Conservation (phyloP, 1,284 basidiomycete species). For the Puccinia polysora region DNA sequence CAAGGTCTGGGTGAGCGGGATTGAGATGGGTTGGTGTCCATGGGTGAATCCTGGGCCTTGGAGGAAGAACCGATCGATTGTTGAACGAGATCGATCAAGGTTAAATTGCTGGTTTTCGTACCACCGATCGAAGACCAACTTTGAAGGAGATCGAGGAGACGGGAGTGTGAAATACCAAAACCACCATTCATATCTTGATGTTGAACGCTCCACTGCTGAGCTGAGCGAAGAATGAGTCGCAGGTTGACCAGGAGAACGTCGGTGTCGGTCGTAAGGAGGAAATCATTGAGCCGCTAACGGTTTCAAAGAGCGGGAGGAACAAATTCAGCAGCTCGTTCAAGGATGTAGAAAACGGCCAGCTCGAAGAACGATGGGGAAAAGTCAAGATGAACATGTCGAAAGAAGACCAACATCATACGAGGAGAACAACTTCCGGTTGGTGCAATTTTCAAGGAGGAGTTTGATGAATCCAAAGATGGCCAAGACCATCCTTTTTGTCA, state of each 20-base stretch:
- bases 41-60: not conserved
- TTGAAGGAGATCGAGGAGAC: slow-evolving; percentile 41
- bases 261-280: slow-evolving; percentile 81
- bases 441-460: slow-evolving; percentile 91
- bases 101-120: slow-evolving; percentile 4
- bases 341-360: no score
- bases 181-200: slow-evolving; percentile 41
- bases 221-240: slow-evolving; percentile 80
- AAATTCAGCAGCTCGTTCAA: no score
- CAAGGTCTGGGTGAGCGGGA: not conserved
- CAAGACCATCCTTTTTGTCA: slow-evolving; percentile 70
- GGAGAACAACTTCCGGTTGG: slow-evolving; percentile 91
- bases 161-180: slow-evolving; percentile 41
- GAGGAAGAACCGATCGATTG: not conserved
- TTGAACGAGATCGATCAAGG: slow-evolving; percentile 35
- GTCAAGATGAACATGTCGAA: slow-evolving; percentile 39
- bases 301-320: no score
- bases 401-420: slow-evolving; percentile 80
- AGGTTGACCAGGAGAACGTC: slow-evolving; percentile 80
- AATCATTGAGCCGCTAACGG: slow-evolving; percentile 75
- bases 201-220: slow-evolving; percentile 66
- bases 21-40: slow-evolving; percentile 20
- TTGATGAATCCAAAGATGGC: slow-evolving; percentile 83
- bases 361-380: not conserved
- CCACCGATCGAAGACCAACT: slow-evolving; percentile 34